phyloP scores from a whole-genome alignment of 2,329 filamentous ascomycete genomes.

The Xylaria sp. region DNA sequence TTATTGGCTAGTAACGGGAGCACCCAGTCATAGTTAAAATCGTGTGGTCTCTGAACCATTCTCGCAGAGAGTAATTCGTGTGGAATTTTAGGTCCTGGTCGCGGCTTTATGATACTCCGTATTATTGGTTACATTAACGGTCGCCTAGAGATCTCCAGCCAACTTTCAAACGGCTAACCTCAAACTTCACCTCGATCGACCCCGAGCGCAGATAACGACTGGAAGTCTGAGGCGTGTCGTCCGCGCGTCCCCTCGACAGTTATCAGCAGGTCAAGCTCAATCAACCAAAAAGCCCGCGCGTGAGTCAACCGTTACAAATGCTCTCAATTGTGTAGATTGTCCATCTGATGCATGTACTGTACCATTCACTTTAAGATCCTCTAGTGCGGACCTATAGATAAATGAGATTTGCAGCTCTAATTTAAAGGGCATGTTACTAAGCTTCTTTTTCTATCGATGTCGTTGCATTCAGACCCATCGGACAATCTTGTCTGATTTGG shows the following conservation, averaged over 20 bases:
- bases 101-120: neutral
- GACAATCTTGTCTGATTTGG: too few relatives aligned
- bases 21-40: too few relatives aligned
- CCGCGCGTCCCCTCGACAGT: neutral
- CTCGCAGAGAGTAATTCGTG: too few relatives aligned
- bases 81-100: neutral
- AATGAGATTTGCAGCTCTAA: neutral
- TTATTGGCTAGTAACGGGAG: too few relatives aligned
- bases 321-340: neutral
- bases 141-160: too few relatives aligned
- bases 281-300: neutral
- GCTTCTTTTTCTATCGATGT: neutral
- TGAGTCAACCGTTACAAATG: slow-evolving; percentile 1
- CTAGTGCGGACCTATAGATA: neutral
- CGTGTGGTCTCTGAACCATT: too few relatives aligned
- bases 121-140: neutral
- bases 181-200: neutral
- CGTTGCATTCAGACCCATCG: neutral
- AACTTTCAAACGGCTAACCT: neutral
- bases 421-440: neutral
- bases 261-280: neutral
- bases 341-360: neutral
- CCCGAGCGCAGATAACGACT: neutral
- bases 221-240: neutral
- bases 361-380: neutral